phyloP scores from a whole-genome alignment of 73 alveolate species.

The Paramecium octaurelia region DNA sequence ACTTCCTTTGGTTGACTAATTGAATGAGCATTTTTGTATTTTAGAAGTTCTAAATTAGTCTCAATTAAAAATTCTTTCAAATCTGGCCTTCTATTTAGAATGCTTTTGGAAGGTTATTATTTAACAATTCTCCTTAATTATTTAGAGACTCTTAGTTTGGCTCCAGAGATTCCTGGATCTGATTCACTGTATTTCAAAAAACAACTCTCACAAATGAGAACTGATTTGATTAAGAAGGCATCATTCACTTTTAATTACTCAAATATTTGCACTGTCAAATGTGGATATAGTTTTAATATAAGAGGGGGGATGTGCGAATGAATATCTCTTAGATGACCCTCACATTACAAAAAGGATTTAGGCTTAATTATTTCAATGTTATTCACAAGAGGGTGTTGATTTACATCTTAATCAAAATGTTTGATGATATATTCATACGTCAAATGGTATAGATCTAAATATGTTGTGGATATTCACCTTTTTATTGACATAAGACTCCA shows the following conservation, averaged over 20 bases:
- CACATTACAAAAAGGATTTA: slow-evolving; percentile 4
- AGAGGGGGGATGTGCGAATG: slow-evolving; percentile 53
- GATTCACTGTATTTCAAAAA: slow-evolving; percentile 44
- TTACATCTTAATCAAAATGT: slow-evolving; percentile 36
- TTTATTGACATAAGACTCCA: slow-evolving; percentile 2
- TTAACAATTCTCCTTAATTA: not conserved
- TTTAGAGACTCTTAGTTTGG: not conserved
- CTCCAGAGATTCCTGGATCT: slow-evolving; percentile 28
- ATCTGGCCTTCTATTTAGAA: slow-evolving; percentile 14
- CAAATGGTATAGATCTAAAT: slow-evolving; percentile 48
- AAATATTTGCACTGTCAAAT: slow-evolving; percentile 46
- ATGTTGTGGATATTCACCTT: not conserved
- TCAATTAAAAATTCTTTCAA: slow-evolving; percentile 34
- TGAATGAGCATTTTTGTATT: not conserved
- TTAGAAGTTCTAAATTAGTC: not conserved
- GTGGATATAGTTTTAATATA: slow-evolving; percentile 38
- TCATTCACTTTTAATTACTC: slow-evolving; percentile 45
- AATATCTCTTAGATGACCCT: slow-evolving; percentile 44
- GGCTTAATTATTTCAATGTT: slow-evolving; percentile 29
- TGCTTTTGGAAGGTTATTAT: not conserved
- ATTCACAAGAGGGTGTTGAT: slow-evolving; percentile 43
- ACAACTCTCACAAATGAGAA: slow-evolving; percentile 7
- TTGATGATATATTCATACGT: slow-evolving; percentile 54
- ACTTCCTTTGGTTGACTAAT: not conserved
- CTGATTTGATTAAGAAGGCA: slow-evolving; percentile 35